Percentiles rank a stretch among this genome's conserved stretches.
Conservation (phyloP, 2,329 filamentous ascomycete species). For the Blastomyces silverae region DNA sequence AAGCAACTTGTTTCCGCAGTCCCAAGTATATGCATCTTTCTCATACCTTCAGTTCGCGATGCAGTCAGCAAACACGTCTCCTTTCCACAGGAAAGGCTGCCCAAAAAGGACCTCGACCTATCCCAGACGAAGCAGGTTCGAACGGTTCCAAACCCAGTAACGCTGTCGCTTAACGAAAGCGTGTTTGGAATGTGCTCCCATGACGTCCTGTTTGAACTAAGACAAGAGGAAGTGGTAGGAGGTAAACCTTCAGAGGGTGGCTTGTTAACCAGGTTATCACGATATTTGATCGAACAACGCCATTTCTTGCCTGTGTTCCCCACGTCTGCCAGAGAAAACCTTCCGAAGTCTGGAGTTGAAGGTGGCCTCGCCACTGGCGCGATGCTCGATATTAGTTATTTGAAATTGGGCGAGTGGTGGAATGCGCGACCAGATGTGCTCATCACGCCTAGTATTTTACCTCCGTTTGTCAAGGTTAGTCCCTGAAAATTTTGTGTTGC, state of each 20-base stretch:
- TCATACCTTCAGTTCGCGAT: slow-evolving; percentile 78
- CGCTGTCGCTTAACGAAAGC: slow-evolving; percentile 78
- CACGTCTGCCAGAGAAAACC: slow-evolving; percentile 59
- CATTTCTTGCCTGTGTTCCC: slow-evolving; percentile 90
- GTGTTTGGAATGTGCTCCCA: slow-evolving; percentile 75
- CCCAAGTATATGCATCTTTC: slow-evolving; percentile 71
- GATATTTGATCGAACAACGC: slow-evolving; percentile 78
- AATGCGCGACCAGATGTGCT: slow-evolving; percentile 78
- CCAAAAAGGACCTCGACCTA: slow-evolving; percentile 65
- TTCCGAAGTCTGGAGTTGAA: slow-evolving; percentile 58
- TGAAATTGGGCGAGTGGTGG: slow-evolving; percentile 87
- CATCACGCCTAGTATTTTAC: slow-evolving; percentile 72
- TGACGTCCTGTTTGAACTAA: slow-evolving; percentile 75
- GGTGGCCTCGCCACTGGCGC: slow-evolving; percentile 62
- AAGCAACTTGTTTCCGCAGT: slow-evolving; percentile 62
- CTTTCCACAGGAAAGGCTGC: slow-evolving; percentile 73
- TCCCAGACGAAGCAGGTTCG: slow-evolving; percentile 58
- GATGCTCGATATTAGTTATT: slow-evolving; percentile 72
- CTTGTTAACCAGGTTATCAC: slow-evolving; percentile 62
- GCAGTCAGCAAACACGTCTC: slow-evolving; percentile 74
- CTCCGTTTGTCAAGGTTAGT: slow-evolving; percentile 78
- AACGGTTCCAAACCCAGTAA: slow-evolving; percentile 85
- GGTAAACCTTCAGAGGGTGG: slow-evolving; percentile 53
- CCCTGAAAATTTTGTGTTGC: not conserved
- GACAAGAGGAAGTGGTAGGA: slow-evolving; percentile 62